Base-by-base conservation (phyloP, 129 eudicot species). In the Chrysanthemum seticuspe region DNA sequence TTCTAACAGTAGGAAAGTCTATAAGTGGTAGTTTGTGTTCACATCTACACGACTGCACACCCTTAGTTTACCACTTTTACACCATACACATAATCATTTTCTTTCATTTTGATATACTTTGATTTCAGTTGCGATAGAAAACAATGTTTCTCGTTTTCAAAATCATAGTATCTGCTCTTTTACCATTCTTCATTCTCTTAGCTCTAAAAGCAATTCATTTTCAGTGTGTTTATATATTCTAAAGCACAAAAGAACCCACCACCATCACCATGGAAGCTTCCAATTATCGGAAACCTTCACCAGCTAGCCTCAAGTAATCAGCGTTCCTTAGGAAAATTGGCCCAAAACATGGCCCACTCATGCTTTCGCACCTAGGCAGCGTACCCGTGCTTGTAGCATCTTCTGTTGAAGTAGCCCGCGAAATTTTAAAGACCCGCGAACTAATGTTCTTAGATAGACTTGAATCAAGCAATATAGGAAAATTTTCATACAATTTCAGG, bases 201-300 rank as follows among this genome's bases (percentile, higher is more conserved):
- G 13, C 27, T 23, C 6, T 60, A 13, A 60, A 60, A 60, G 25
- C 29, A 60, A 11, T 21, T 21, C 65, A 60, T 25, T 12, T 2
- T 25, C 27, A 3, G 16, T 14, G 14, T 60, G 40, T 11, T 60
- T 11, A 19, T 19, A 19, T 19, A 4, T 60, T 60, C 65, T 19
- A 10, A 60, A 60, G 40, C 36, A 19, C 44, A 60, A 31, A 25
- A 60, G 27, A 60, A 60, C 40, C 40, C 40, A 25, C 65, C 65
- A 23, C 65, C 65, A 60, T 60, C 65, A 23, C 65, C 65, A 21
- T 23, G 65, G 65, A 60, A 21, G 40, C 65, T 60, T 60, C 65
- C 65, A 10, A 21, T 60, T 7, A 60, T 60, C 14, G 65, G 65
- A 60, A 60, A 60, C 65, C 27, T 60, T 10, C 65, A 60, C n/a